These are phyloP conservation scores for Chamaecrista fasciculata DNA, from an alignment of 306 rosid species.

Conservation along the genomic window DNA sequence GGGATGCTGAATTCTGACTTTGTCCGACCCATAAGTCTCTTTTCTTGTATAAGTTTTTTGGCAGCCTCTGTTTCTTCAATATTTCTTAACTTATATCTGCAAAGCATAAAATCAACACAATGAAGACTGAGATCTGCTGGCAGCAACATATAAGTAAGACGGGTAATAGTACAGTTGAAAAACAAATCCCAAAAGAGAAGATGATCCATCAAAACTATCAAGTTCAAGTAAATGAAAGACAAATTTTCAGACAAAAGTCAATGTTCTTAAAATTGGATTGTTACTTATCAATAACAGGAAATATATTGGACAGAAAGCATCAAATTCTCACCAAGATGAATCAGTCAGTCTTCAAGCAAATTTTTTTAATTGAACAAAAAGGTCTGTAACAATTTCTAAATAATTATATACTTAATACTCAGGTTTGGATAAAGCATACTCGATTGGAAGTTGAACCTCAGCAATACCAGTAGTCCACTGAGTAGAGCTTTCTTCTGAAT, in stretches of 20 bases:
- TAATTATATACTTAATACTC: not conserved
- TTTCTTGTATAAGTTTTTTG: constrained; percentile 90
- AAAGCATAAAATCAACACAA: constrained; percentile 26
- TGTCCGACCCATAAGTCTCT: constrained; percentile 74
- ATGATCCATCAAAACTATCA: not conserved
- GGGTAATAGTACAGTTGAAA: not conserved
- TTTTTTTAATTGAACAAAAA: not conserved
- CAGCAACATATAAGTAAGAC: constrained; percentile 15
- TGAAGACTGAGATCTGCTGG: not conserved
- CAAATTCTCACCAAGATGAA: constrained; percentile 12
- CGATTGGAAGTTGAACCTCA: constrained; percentile 96
- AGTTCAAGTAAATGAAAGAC: constrained; percentile 5
- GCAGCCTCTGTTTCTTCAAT: constrained; percentile 99
- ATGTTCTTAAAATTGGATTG: not conserved
- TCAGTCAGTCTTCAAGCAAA: not conserved
- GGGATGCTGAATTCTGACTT: constrained; percentile 91
- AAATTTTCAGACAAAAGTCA: not conserved
- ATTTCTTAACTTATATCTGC: constrained; percentile 84
- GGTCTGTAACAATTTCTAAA: not conserved
- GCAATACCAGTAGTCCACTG: constrained; percentile 99
- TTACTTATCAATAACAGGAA: constrained; percentile 10
- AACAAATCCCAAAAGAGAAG: constrained; percentile 9
- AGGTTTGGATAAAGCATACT: constrained; percentile 52
- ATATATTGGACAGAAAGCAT: not conserved
- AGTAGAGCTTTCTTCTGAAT: constrained; percentile 96